Conservation (phyloP, 1,139 yeast species). For the Candida tetrigidarum region DNA sequence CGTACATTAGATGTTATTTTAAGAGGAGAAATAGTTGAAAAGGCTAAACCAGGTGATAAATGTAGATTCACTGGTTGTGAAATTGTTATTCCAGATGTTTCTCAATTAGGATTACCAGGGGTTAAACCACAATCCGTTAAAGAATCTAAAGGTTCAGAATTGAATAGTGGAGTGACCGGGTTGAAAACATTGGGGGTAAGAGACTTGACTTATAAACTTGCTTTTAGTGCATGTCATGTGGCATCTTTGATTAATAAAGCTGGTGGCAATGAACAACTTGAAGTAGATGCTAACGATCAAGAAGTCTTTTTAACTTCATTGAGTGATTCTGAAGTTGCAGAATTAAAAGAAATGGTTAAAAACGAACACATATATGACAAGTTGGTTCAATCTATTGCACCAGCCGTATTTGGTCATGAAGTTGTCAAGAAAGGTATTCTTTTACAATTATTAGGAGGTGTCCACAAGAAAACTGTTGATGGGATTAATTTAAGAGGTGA, state of each 20-base stretch:
- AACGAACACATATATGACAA: slow-evolving; percentile 86
- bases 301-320: slow-evolving; percentile 79
- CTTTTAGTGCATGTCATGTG: slow-evolving; percentile 92
- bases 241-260: slow-evolving; percentile 57
- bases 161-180: slow-evolving; percentile 86
- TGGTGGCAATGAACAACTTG: slow-evolving; percentile 44
- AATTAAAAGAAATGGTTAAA: slow-evolving; percentile 88
- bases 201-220: slow-evolving; percentile 89
- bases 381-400: slow-evolving; percentile 89
- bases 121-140: slow-evolving; percentile 84
- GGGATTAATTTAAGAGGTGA: slow-evolving; percentile 98
- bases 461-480: slow-evolving; percentile 91
- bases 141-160: slow-evolving; percentile 69
- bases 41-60: slow-evolving; percentile 98
- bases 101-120: slow-evolving; percentile 97
- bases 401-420: slow-evolving; percentile 97
- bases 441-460: slow-evolving; percentile 92
- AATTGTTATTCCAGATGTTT: slow-evolving; percentile 93
- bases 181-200: slow-evolving; percentile 89
- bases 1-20: slow-evolving; percentile 91
- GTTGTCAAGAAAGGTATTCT: slow-evolving; percentile 90
- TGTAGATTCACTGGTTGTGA: slow-evolving; percentile 95
- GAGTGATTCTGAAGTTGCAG: slow-evolving; percentile 82
- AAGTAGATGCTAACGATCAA: slow-evolving; percentile 60
- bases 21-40: slow-evolving; percentile 93